A percentile compares a stretch with the other conserved stretches of the same genome.
Evolutionary conservation across 495 filamentous ascomycete genomes (phyloP).

Genomic region (Aspergillus asperescens): DNA sequence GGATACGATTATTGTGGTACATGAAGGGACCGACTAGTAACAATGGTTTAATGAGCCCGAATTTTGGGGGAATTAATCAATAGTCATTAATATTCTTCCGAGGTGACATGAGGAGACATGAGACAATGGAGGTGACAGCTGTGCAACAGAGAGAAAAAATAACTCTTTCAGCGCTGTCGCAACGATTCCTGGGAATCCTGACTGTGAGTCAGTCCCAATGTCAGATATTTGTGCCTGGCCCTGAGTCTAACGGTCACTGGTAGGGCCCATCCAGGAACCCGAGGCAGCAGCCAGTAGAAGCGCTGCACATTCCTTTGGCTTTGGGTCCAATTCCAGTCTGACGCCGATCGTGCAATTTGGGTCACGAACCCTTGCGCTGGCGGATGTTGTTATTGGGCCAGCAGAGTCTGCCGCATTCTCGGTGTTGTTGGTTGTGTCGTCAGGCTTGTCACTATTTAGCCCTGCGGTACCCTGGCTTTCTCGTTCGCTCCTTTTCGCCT

Average conservation of each 20-base stretch:
- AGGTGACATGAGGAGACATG: not conserved
- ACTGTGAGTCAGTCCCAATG: not conserved
- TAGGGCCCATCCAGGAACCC: slow-evolving; percentile 9
- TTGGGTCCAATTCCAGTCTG: slow-evolving; percentile 4
- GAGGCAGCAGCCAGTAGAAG: not conserved
- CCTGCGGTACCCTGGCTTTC: slow-evolving; percentile 3
- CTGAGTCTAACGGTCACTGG: not conserved
- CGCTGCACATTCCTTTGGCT: not conserved
- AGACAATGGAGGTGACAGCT: slow-evolving; percentile 3
- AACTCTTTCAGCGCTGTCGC: not conserved
- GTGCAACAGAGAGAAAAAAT: not conserved
- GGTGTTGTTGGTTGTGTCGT: slow-evolving; percentile 5
- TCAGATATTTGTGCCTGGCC: slow-evolving; percentile 5
- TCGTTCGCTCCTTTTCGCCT: slow-evolving; percentile 5
- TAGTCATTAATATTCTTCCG: not conserved
- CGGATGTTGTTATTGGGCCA: slow-evolving; percentile 9
- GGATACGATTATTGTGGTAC: not conserved
- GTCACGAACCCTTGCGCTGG: slow-evolving; percentile 13
- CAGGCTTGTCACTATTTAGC: slow-evolving; percentile 10
- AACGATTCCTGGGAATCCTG: not conserved
- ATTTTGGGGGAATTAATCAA: no score
- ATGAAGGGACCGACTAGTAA: not conserved
- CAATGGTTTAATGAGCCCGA: not conserved
- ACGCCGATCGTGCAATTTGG: slow-evolving; percentile 9
- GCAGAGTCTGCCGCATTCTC: no score